These are phyloP conservation scores for Plenodomus biglobosus DNA, from an alignment of 2,329 filamentous ascomycete species.

Conservation along the genomic window DNA sequence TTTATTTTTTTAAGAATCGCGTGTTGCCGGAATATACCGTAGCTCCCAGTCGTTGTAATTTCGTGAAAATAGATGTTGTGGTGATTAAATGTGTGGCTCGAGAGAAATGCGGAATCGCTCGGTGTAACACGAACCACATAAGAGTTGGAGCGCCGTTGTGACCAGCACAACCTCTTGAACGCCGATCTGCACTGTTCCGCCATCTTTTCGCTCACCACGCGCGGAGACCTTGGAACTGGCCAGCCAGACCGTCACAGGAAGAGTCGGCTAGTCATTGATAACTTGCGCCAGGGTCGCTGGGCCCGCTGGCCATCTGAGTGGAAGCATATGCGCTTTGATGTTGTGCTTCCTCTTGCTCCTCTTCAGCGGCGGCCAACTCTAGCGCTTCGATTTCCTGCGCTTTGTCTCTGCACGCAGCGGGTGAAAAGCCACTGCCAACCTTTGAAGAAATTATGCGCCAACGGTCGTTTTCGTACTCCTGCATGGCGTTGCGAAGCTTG, in stretches of 20 bases:
- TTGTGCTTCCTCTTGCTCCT: slow-evolving; percentile 25
- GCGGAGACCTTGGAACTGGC: slow-evolving; percentile 30
- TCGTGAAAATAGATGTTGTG: background rate
- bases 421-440: slow-evolving; percentile 86
- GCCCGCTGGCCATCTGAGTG: slow-evolving; percentile 33
- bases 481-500: slow-evolving; percentile 73
- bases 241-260: slow-evolving; percentile 11
- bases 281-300: slow-evolving; percentile 34
- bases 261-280: slow-evolving; percentile 43
- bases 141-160: slow-evolving; percentile 16
- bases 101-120: background rate
- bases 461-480: slow-evolving; percentile 87
- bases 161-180: slow-evolving; percentile 35
- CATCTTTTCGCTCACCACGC: slow-evolving; percentile 26
- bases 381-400: slow-evolving; percentile 60
- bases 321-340: slow-evolving; percentile 37
- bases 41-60: background rate
- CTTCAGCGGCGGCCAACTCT: slow-evolving; percentile 28
- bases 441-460: slow-evolving; percentile 92
- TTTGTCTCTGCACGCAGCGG: slow-evolving; percentile 81
- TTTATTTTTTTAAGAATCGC: background rate
- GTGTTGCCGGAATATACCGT: background rate
- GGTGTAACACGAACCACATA: background rate
- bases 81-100: background rate
- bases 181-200: slow-evolving; percentile 3